Conservation (phyloP, 2,329 filamentous ascomycete species). For the Plectosphaerella plurivora region DNA sequence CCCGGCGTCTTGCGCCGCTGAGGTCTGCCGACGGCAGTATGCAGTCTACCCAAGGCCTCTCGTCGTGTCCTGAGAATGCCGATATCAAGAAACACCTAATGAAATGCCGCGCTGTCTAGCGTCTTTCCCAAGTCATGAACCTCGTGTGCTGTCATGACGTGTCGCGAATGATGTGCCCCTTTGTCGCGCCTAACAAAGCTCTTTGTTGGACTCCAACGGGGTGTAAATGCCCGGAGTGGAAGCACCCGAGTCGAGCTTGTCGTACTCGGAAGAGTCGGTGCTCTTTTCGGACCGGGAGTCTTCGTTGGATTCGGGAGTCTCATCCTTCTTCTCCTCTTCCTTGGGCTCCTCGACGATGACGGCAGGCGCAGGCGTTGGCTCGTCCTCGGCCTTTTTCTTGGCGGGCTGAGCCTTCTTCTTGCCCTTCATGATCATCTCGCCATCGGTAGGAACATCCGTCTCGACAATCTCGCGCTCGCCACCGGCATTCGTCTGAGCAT, state of each 20-base stretch:
- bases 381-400: not conserved
- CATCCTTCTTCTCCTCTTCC: not conserved
- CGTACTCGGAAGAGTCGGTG: slow-evolving; percentile 10
- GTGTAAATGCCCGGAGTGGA: slow-evolving; percentile 14
- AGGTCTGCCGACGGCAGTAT: no score
- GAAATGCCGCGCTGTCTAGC: no score
- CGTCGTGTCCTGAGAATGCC: no score
- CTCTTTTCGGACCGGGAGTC: slow-evolving; percentile 12
- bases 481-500: slow-evolving; percentile 51
- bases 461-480: slow-evolving; percentile 31
- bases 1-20: no score
- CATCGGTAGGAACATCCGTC: not conserved
- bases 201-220: slow-evolving; percentile 21
- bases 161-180: no score
- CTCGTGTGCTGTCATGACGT: not conserved
- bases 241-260: slow-evolving; percentile 11
- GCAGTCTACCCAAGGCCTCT: no score
- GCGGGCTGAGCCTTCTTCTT: not conserved
- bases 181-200: slow-evolving; percentile 7
- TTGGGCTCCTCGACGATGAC: not conserved
- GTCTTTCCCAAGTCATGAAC: no score
- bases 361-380: not conserved
- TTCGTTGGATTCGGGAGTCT: slow-evolving; percentile 6
- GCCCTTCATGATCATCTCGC: not conserved
- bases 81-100: no score